Evolutionary conservation across 768 basidiomycete species (phyloP).

Genomic region (Artomyces pyxidatus): DNA sequence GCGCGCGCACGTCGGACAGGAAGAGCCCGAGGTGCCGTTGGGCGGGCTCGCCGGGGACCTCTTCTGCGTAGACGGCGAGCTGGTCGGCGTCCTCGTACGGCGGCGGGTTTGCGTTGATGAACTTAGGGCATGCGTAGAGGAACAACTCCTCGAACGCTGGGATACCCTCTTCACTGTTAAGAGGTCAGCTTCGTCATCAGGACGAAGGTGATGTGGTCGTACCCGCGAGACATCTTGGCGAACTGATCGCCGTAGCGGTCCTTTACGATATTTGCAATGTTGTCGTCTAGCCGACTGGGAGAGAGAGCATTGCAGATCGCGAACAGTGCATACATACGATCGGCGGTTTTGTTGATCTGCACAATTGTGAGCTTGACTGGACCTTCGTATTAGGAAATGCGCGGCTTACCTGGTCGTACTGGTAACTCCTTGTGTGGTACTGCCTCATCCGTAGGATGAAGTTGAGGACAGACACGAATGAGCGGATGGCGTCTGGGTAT

Average conservation of each 20-base stretch:
- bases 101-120: slow-evolving; percentile 90
- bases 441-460: slow-evolving; percentile 95
- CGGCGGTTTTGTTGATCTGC: slow-evolving; percentile 94
- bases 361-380: background rate
- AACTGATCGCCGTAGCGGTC: slow-evolving; percentile 93
- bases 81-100: slow-evolving; percentile 77
- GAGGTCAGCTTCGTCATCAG: background rate
- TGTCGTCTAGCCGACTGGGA: slow-evolving; percentile 88
- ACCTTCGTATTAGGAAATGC: slow-evolving; percentile 3
- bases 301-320: slow-evolving; percentile 91
- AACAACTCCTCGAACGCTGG: slow-evolving; percentile 89
- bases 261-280: slow-evolving; percentile 86
- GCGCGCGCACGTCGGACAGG: slow-evolving; percentile 70
- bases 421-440: slow-evolving; percentile 93
- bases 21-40: slow-evolving; percentile 81
- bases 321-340: slow-evolving; percentile 95
- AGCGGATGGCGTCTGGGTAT: slow-evolving; percentile 92
- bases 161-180: slow-evolving; percentile 56
- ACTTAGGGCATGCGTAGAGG: slow-evolving; percentile 91
- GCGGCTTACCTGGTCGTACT: slow-evolving; percentile 91
- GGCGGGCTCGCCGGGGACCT: slow-evolving; percentile 56
- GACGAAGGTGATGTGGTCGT: slow-evolving; percentile 27
- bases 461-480: slow-evolving; percentile 87
- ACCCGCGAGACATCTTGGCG: slow-evolving; percentile 77
- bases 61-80: slow-evolving; percentile 36